A percentile compares a stretch with the other conserved stretches of the same genome.
These are phyloP conservation scores for Fraxinus velutina DNA, from an alignment of 305 asterid species.

Conservation along the genomic window DNA sequence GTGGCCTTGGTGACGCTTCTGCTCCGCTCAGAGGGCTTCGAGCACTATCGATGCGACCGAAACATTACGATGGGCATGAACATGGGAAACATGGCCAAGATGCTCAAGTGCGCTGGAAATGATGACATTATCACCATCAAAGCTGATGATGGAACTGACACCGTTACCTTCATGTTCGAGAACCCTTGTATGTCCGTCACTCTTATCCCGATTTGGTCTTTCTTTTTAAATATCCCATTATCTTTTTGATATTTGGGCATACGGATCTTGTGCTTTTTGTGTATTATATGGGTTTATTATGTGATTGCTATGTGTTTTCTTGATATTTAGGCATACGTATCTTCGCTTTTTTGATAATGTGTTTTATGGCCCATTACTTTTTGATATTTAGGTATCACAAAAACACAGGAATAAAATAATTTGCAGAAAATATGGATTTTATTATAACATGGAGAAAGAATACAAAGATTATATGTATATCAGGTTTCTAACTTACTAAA, in stretches of 20 bases:
- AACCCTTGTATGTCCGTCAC: slow-evolving; percentile 57
- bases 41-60: slow-evolving; percentile 85
- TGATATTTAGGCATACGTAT: not conserved
- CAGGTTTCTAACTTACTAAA: too few relatives aligned
- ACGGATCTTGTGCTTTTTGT: not conserved
- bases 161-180: slow-evolving; percentile 89
- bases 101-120: slow-evolving; percentile 84
- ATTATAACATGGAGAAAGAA: too few relatives aligned
- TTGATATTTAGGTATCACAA: too few relatives aligned
- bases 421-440: too few relatives aligned
- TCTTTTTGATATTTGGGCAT: not conserved
- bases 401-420: too few relatives aligned
- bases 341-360: too few relatives aligned
- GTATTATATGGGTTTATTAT: not conserved
- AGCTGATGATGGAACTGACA: slow-evolving; percentile 86
- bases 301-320: not conserved
- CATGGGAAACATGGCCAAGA: slow-evolving; percentile 68
- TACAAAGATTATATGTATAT: too few relatives aligned
- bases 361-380: too few relatives aligned
- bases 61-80: slow-evolving; percentile 83
- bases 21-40: slow-evolving; percentile 86
- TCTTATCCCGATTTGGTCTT: not conserved
- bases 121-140: slow-evolving; percentile 87
- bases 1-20: slow-evolving; percentile 83
- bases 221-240: not conserved